Base-by-base conservation (phyloP, 75 land plant species). In the Isoetes taiwanensis region DNA sequence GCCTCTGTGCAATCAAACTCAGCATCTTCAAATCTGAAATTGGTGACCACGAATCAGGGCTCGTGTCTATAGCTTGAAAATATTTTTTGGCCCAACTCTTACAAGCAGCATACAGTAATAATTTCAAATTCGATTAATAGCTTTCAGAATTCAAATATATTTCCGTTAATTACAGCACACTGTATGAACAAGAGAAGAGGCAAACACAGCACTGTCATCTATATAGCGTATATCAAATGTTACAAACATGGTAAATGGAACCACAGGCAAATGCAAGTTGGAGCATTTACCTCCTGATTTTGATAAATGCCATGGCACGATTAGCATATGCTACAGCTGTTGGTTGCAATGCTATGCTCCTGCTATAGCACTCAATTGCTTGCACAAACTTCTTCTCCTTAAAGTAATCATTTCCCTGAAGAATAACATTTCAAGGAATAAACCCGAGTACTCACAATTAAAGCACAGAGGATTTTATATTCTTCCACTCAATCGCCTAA, bases 1-100 rank as follows among this genome's bases (percentile, higher is more conserved):
- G 97, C 97, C 61, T 91, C 97, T 42, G 88, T 78, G 35, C 97
- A 91, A 39, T 91, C 97, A 59, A 66, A 57, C 58, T 91, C 97
- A 59, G 97, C 97, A 39, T 91, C 95, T 62, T 79, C 69, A 66
- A 69, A 91, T 71, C 97, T 91, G 58, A 34, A 30, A 19, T 60
- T 12, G 23, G n/a, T n/a, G n/a, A n/a, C n/a, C n/a, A n/a, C n/a
- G n/a, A n/a, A n/a, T n/a, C n/a, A n/a, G n/a, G n/a, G n/a, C n/a
- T n/a, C n/a, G n/a, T n/a, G n/a, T n/a, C n/a, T n/a, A n/a, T n/a
- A n/a, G n/a, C n/a, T n/a, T n/a, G n/a, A n/a, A n/a, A n/a, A n/a
- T n/a, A n/a, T n/a, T n/a, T n/a, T n/a, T n/a, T n/a, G n/a, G n/a
- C n/a, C n/a, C n/a, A n/a, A n/a, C n/a, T n/a, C n/a, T n/a, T n/a